A percentile compares a stretch with the other conserved stretches of the same genome.
These are phyloP conservation scores for Epithemia pelagica DNA, from an alignment of 108 stramenopile species.

Conservation along the genomic window DNA sequence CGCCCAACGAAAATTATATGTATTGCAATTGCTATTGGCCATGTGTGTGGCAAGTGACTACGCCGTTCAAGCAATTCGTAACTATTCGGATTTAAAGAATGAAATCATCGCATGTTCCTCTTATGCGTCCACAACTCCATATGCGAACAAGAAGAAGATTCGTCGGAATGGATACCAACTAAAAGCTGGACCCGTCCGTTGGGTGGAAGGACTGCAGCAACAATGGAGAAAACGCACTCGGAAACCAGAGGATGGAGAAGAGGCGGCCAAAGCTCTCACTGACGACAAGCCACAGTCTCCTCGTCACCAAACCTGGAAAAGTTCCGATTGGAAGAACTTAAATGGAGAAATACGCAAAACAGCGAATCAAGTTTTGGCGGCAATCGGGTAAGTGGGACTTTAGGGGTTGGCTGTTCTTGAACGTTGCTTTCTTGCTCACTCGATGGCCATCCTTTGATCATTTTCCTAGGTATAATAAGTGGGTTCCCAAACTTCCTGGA, in stretches of 20 bases:
- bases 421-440: too few relatives aligned
- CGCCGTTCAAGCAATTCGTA: constrained; percentile 57
- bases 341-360: constrained; percentile 54
- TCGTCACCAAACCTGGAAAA: background rate
- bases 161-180: background rate
- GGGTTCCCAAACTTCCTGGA: constrained; percentile 72
- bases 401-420: too few relatives aligned
- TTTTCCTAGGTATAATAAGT: constrained; percentile 75
- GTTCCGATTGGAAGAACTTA: constrained; percentile 11
- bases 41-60: constrained; percentile 72
- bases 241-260: background rate
- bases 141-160: background rate
- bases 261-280: background rate
- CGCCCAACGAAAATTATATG: constrained; percentile 46
- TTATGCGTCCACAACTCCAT: constrained; percentile 9
- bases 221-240: background rate
- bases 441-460: too few relatives aligned
- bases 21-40: constrained; percentile 64
- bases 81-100: constrained; percentile 56
- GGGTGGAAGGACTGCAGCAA: background rate
- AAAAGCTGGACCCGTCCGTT: background rate
- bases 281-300: background rate
- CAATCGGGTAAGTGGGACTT: background rate
- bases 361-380: constrained; percentile 61
- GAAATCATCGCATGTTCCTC: constrained; percentile 56